Conservation (phyloP, 306 rosid species). For the Cicer judaicum region DNA sequence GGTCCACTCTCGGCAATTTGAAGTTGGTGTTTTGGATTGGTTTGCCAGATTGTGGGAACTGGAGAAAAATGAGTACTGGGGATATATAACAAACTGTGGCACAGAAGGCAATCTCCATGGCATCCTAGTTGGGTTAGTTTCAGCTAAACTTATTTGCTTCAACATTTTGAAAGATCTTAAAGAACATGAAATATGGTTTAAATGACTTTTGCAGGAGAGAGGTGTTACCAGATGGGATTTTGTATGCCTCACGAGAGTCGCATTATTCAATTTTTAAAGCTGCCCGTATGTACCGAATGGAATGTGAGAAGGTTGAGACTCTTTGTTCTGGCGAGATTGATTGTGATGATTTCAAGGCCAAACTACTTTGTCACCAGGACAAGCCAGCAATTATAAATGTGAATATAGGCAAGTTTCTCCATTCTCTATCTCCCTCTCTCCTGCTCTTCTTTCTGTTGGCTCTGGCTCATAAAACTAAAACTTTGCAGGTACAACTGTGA, state of each 20-base stretch:
- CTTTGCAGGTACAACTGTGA: conserved; percentile 61
- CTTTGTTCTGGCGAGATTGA: conserved; percentile 63
- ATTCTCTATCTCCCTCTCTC: background rate
- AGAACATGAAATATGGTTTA: conserved; percentile 35
- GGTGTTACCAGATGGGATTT: conserved; percentile 62
- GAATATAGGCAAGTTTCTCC: conserved; percentile 55
- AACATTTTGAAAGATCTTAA: conserved; percentile 20
- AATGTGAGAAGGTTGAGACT: conserved; percentile 55
- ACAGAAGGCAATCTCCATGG: conserved; percentile 99
- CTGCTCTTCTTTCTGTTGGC: conserved; percentile 26
- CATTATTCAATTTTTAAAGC: conserved; percentile 61
- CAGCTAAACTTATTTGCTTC: conserved; percentile 21
- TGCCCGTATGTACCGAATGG: conserved; percentile 65
- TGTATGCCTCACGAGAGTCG: conserved; percentile 61
- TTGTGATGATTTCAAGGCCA: conserved; percentile 59
- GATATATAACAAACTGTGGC: conserved; percentile 98
- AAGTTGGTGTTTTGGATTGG: conserved; percentile 98
- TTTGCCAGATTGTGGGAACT: conserved; percentile 96
- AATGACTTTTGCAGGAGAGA: conserved; percentile 56
- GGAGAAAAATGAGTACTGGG: conserved; percentile 94
- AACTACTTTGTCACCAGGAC: conserved; percentile 56
- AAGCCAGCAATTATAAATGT: conserved; percentile 68
- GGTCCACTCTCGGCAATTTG: conserved; percentile 91
- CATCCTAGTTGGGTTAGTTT: conserved; percentile 58
- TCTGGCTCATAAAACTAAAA: conserved; percentile 21